phyloP scores from a whole-genome alignment of 208 protist genomes.

The Wallacemonas collosoma region DNA sequence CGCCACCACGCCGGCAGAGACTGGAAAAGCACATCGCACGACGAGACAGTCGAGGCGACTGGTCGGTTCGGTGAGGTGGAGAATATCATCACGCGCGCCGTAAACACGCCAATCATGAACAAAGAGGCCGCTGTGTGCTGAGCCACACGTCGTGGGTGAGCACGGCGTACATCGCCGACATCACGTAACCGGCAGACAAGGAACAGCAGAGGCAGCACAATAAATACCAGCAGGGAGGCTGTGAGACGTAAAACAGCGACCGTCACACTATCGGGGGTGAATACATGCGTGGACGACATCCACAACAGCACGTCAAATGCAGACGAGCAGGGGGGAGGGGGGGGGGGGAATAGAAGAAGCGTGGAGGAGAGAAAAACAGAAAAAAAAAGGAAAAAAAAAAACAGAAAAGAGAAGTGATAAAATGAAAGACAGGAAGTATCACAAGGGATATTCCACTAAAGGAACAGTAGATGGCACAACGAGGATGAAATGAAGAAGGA shows the following conservation, averaged over 20 bases:
- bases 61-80: background rate
- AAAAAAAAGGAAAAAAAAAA: conserved; percentile 10
- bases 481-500: background rate
- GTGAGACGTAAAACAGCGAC: background rate
- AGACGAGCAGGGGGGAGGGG: too few species aligned
- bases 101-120: conserved; percentile 21
- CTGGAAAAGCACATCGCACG: background rate
- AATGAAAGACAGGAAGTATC: too few species aligned
- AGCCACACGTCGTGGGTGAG: conserved; percentile 5
- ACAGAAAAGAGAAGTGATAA: too few species aligned
- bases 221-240: background rate
- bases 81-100: conserved; percentile 18
- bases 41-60: background rate
- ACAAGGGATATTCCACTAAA: too few species aligned
- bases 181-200: conserved; percentile 24
- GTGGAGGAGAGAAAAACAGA: background rate
- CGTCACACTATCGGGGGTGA: background rate
- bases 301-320: background rate
- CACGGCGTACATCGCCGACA: conserved; percentile 24
- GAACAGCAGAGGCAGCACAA: conserved; percentile 14
- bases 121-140: conserved; percentile 22
- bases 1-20: background rate
- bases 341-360: too few species aligned
- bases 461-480: too few species aligned
- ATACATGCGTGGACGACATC: background rate